phyloP scores from a whole-genome alignment of 2,329 filamentous ascomycete genomes.

The Hymenoscyphus linearis region DNA sequence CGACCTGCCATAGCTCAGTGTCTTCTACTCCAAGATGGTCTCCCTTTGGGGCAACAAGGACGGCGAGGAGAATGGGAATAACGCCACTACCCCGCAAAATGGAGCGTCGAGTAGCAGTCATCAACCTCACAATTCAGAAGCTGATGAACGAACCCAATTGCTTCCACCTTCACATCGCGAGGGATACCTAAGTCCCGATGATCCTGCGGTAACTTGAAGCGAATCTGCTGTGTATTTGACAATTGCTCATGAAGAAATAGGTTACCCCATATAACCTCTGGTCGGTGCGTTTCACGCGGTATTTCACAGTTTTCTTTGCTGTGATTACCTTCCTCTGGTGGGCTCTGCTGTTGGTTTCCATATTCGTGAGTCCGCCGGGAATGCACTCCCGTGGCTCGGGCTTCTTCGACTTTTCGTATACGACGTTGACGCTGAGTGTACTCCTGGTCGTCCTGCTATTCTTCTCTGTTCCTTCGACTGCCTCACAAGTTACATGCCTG shows the following conservation, averaged over 20 bases:
- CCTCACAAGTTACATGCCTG: constrained; percentile 68
- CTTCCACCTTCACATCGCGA: constrained; percentile 27
- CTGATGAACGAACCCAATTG: constrained; percentile 50
- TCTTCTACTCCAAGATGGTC: constrained; percentile 34
- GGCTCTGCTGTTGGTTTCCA: constrained; percentile 79
- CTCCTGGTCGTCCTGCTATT: constrained; percentile 76
- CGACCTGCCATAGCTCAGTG: background rate
- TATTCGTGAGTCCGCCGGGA: constrained; percentile 84
- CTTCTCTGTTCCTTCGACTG: constrained; percentile 77
- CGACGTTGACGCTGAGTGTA: constrained; percentile 70
- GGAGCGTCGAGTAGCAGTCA: constrained; percentile 22
- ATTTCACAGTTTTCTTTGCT: constrained; percentile 71
- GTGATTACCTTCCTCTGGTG: constrained; percentile 83
- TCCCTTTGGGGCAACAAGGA: constrained; percentile 52
- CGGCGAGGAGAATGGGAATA: constrained; percentile 30
- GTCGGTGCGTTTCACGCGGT: constrained; percentile 76
- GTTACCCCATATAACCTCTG: constrained; percentile 92
- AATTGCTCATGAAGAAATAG: constrained; percentile 15
- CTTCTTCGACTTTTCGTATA: constrained; percentile 84
- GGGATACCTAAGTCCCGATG: constrained; percentile 68
- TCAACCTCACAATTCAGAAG: constrained; percentile 36
- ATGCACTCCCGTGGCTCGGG: constrained; percentile 85
- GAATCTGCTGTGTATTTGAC: background rate
- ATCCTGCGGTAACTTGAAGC: constrained; percentile 61
- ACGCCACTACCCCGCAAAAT: constrained; percentile 10